A percentile compares a stretch with the other conserved stretches of the same genome.
Conservation (phyloP, 2,329 filamentous ascomycete genomes). For the Colletotrichum lini region DNA sequence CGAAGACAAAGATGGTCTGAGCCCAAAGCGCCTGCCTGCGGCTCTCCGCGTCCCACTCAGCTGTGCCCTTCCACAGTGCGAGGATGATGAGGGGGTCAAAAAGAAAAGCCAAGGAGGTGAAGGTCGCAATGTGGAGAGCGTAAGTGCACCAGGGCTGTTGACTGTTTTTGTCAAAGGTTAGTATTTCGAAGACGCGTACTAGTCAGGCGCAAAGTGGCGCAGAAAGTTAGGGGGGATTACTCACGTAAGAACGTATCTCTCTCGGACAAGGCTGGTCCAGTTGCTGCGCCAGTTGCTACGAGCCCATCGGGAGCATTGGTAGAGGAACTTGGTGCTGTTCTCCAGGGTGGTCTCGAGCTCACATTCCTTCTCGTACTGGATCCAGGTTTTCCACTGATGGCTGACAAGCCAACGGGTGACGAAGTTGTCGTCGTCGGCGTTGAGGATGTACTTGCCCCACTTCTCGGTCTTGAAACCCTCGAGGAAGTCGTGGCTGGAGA, state of each 20-base stretch:
- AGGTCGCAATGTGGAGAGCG: slow-evolving; percentile 91
- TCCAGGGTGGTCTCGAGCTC: slow-evolving; percentile 95
- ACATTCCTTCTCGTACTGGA: slow-evolving; percentile 93
- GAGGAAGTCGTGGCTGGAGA: slow-evolving; percentile 88
- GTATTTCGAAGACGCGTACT: slow-evolving; percentile 31
- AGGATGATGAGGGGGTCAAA: slow-evolving; percentile 82
- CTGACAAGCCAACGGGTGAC: slow-evolving; percentile 96
- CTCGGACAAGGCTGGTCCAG: slow-evolving; percentile 87
- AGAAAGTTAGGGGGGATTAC: slow-evolving; percentile 54
- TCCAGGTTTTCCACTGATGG: slow-evolving; percentile 93
- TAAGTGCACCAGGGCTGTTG: slow-evolving; percentile 96
- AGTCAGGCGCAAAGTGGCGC: not conserved
- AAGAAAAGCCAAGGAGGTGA: slow-evolving; percentile 88
- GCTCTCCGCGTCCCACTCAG: slow-evolving; percentile 68
- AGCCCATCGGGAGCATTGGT: slow-evolving; percentile 95
- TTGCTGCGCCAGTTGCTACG: slow-evolving; percentile 99
- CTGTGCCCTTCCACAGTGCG: slow-evolving; percentile 78
- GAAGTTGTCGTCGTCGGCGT: slow-evolving; percentile 98
- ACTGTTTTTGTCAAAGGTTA: slow-evolving; percentile 62
- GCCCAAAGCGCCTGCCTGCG: slow-evolving; percentile 71
- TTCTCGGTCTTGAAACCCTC: slow-evolving; percentile 92
- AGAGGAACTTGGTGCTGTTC: slow-evolving; percentile 88
- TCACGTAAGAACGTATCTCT: slow-evolving; percentile 90
- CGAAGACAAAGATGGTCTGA: slow-evolving; percentile 82
- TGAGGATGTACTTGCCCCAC: slow-evolving; percentile 90